Percentiles rank a stretch among this genome's conserved stretches.
phyloP scores from a whole-genome alignment of 805 yeast species.

The Wickerhamiella cacticola region DNA sequence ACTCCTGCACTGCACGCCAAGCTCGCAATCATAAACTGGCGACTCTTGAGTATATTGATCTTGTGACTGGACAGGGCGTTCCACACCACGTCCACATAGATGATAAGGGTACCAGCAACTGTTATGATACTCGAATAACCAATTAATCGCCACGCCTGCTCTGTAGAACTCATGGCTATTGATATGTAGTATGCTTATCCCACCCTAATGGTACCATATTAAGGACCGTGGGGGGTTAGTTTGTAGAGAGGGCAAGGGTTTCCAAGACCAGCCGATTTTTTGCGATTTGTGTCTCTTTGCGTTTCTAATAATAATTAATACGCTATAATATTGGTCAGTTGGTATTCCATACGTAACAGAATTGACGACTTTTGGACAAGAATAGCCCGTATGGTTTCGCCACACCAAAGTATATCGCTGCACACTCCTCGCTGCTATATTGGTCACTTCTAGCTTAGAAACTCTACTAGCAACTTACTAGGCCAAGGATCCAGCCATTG shows the following conservation, averaged over 20 bases:
- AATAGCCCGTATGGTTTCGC: too few relatives aligned
- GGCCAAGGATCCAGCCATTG: too few relatives aligned
- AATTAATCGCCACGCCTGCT: conserved; percentile 44
- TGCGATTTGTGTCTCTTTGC: too few relatives aligned
- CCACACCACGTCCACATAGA: conserved; percentile 49
- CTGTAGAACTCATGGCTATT: background rate
- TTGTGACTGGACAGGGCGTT: conserved; percentile 35
- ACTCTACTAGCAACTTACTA: too few relatives aligned
- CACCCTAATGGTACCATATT: background rate
- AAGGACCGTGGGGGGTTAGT: too few relatives aligned
- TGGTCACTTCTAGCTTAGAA: too few relatives aligned
- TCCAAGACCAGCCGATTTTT: background rate
- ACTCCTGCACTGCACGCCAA: conserved; percentile 75
- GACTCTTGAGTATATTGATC: conserved; percentile 47
- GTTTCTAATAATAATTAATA: background rate
- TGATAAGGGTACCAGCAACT: conserved; percentile 54
- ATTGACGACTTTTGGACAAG: too few relatives aligned
- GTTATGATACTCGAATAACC: conserved; percentile 58
- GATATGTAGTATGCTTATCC: background rate
- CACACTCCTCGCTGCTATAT: too few relatives aligned
- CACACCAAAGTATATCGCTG: too few relatives aligned
- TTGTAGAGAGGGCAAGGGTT: conserved; percentile 1
- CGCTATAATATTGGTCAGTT: too few relatives aligned
- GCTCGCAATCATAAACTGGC: conserved; percentile 57
- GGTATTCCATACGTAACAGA: too few relatives aligned